Evolutionary conservation across 164 flowering plant genomes (phyloP), one percentile per base, ranked within the genome.

Genomic region (Umbellularia californica): DNA sequence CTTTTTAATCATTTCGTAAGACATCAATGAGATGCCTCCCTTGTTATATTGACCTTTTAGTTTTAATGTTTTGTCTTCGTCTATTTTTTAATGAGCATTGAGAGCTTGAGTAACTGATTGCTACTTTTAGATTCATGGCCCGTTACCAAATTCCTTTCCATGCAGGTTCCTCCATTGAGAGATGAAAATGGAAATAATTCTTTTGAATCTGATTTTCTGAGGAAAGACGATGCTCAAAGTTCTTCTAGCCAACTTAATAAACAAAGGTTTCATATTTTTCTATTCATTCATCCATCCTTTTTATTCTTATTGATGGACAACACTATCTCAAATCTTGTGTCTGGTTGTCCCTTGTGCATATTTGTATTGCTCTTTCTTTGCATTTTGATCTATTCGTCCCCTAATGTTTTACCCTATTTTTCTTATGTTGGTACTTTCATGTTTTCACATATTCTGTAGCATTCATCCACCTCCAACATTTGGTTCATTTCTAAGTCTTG

Each of bases 381-480:
- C 69, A 25, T 17, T 30, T 66, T 35, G 6, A 25, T 33, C n/a
- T 30, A 17, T 35, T 66, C 50, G 10, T 66, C 27, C 47, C 22
- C 28, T 64, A 24, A 10, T 7, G 28, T 64, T 64, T 24, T 20
- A 22, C 24, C n/a, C 30, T 19, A 17, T 66, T 30, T 12, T 7
- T 66, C 47, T 66, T 5, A 12, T 64, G 11, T 33, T 27, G n/a
- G 5, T 30, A 19, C 19, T 66, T 66, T 64, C 33, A 17, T 27
- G 35, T 13, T 30, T 20, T 67, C 11, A 69, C 60, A 28, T n/a
- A 51, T 74, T 77, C 72, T 60, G 41, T 85, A 88, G 96, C 71
- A 74, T 77, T 74, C 96, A 89, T 82, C 96, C 92, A 62, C 94
- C 94, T 28, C 97, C 93, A 76, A 84, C 97, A 50, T 94, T 92